A percentile compares a stretch with the other conserved stretches of the same genome.
These are phyloP conservation scores for Hepatocystis sp. DNA, from an alignment of 169 alveolate species.

Conservation along the genomic window DNA sequence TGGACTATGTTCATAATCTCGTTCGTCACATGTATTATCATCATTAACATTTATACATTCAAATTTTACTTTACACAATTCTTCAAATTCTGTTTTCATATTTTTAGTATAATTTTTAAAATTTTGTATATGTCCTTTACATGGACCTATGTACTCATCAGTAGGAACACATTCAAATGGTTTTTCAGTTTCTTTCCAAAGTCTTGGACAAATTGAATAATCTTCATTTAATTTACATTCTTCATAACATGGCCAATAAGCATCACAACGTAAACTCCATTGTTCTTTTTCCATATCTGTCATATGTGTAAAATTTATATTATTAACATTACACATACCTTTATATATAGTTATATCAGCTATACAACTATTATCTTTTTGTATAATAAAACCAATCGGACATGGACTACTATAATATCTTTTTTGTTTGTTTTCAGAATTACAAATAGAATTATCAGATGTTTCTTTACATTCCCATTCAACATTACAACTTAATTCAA, in stretches of 20 bases:
- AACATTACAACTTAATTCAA: slow-evolving; percentile 69
- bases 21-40: neutral
- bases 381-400: slow-evolving; percentile 61
- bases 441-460: neutral
- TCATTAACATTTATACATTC: slow-evolving; percentile 23
- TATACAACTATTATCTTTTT: slow-evolving; percentile 51
- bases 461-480: slow-evolving; percentile 75
- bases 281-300: slow-evolving; percentile 51
- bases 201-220: slow-evolving; percentile 47
- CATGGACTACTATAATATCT: slow-evolving; percentile 67
- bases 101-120: slow-evolving; percentile 37
- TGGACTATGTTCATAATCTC: slow-evolving; percentile 41
- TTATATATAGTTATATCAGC: slow-evolving; percentile 62
- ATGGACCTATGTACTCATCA: slow-evolving; percentile 53
- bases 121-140: slow-evolving; percentile 23
- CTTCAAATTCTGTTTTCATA: slow-evolving; percentile 74
- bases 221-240: slow-evolving; percentile 15
- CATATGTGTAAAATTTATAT: slow-evolving; percentile 46
- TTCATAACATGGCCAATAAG: slow-evolving; percentile 73
- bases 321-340: slow-evolving; percentile 44
- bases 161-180: slow-evolving; percentile 48
- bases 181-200: slow-evolving; percentile 37
- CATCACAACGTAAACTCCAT: slow-evolving; percentile 75
- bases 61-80: slow-evolving; percentile 56
- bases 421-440: slow-evolving; percentile 25